Conservation (phyloP, 441 rosid genomes). For the Populus hybrid region DNA sequence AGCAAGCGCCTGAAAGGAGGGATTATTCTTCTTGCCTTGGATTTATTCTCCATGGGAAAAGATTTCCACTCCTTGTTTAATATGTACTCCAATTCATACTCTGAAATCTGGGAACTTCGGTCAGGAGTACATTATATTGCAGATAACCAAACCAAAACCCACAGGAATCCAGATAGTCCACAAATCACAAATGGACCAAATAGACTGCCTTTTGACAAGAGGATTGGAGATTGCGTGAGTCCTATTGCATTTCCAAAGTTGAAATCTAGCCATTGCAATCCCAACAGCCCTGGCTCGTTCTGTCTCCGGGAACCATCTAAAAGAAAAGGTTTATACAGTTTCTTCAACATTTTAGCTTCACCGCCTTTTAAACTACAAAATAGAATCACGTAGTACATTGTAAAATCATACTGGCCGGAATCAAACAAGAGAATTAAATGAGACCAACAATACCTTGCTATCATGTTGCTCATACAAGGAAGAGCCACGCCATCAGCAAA, state of each 20-base stretch:
- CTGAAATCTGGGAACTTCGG: slow-evolving; percentile 74
- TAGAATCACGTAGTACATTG: slow-evolving; percentile 13
- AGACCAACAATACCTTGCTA: slow-evolving; percentile 58
- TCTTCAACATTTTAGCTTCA: slow-evolving; percentile 33
- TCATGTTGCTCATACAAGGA: slow-evolving; percentile 98
- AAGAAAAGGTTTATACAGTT: slow-evolving; percentile 33
- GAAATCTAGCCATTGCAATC: slow-evolving; percentile 95
- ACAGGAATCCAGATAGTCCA: slow-evolving; percentile 86
- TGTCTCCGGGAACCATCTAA: slow-evolving; percentile 94
- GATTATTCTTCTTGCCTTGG: slow-evolving; percentile 40
- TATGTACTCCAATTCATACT: slow-evolving; percentile 75
- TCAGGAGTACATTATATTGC: slow-evolving; percentile 76
- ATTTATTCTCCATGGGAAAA: slow-evolving; percentile 33
- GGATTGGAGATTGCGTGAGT: slow-evolving; percentile 79
- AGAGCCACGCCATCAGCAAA: slow-evolving; percentile 95
- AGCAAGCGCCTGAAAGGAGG: slow-evolving; percentile 86
- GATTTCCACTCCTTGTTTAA: slow-evolving; percentile 41
- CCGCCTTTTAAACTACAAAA: slow-evolving; percentile 18
- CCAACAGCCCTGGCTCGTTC: slow-evolving; percentile 94
- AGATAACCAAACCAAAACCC: slow-evolving; percentile 92
- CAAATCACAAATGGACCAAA: slow-evolving; percentile 93
- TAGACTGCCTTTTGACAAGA: slow-evolving; percentile 82
- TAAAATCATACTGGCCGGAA: slow-evolving; percentile 13
- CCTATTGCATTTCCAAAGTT: slow-evolving; percentile 89
- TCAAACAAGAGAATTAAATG: slow-evolving; percentile 16